Evolutionary conservation across 1,284 basidiomycete genomes (phyloP).

Genomic region (Puccinia hordei): DNA sequence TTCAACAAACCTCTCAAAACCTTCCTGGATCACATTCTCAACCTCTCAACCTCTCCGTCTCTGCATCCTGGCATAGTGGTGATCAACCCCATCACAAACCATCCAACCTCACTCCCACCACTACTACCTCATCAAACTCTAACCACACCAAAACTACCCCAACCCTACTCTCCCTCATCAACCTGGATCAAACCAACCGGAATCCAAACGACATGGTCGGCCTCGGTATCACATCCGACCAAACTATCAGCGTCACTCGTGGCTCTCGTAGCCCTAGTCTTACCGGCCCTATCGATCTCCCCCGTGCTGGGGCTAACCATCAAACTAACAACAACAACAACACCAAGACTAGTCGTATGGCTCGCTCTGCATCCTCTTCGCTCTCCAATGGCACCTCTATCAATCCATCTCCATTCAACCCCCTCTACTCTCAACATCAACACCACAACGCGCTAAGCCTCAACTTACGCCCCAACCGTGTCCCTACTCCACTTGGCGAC

Average conservation of each 20-base stretch:
- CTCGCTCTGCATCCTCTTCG: slow-evolving; percentile 35
- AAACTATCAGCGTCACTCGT: slow-evolving; percentile 58
- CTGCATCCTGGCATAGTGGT: slow-evolving; percentile 39
- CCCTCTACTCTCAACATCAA: slow-evolving; percentile 21
- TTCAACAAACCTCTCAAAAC: neutral
- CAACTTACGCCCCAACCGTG: slow-evolving; percentile 2
- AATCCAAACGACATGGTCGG: slow-evolving; percentile 60
- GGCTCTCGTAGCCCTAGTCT: slow-evolving; percentile 16
- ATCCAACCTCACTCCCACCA: neutral
- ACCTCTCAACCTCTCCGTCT: slow-evolving; percentile 26
- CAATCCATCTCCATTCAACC: slow-evolving; percentile 16
- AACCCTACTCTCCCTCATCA: slow-evolving; percentile 39
- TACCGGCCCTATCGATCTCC: neutral
- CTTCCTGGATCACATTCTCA: neutral
- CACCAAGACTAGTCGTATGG: neutral
- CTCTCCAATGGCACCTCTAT: slow-evolving; percentile 5
- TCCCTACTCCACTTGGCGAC: slow-evolving; percentile 10
- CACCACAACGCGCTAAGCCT: slow-evolving; percentile 5
- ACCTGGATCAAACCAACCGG: neutral
- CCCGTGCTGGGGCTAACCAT: neutral
- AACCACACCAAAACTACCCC: slow-evolving; percentile 3
- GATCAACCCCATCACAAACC: slow-evolving; percentile 7
- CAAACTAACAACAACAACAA: too few relatives aligned
- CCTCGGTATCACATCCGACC: slow-evolving; percentile 52
- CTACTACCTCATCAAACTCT: neutral